phyloP scores from a whole-genome alignment of 768 basidiomycete genomes.

The Lanmaoa pseudosensibilis region DNA sequence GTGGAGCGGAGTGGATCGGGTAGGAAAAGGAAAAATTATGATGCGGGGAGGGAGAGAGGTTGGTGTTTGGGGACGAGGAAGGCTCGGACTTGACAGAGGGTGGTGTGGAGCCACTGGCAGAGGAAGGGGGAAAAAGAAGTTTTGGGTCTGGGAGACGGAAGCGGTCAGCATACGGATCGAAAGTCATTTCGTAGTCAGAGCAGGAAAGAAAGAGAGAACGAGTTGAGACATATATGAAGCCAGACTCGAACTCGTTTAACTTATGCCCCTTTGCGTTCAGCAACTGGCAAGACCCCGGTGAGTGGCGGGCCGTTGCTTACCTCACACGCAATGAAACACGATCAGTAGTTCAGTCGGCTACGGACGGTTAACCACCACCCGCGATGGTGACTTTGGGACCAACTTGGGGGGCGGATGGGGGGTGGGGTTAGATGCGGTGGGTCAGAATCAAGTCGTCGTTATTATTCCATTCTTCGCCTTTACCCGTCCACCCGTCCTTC shows the following conservation, averaged over 20 bases:
- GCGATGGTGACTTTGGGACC: not conserved
- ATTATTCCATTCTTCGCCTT: conserved; percentile 1
- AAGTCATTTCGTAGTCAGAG: conserved; percentile 18
- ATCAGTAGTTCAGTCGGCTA: not conserved
- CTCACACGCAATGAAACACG: conserved; percentile 11
- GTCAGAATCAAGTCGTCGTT: not conserved
- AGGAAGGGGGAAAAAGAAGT: not conserved
- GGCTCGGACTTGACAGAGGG: conserved; percentile 33
- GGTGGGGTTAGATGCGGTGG: not conserved
- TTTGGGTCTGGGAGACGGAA: conserved; percentile 15
- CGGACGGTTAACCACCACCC: not conserved
- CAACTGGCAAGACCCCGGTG: too few relatives aligned
- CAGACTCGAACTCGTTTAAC: not conserved
- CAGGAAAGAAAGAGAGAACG: not conserved
- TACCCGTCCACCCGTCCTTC: not conserved
- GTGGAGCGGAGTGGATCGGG: conserved; percentile 3
- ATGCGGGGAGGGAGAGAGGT: conserved; percentile 23
- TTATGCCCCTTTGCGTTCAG: conserved; percentile 10
- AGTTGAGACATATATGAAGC: not conserved
- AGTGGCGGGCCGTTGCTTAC: conserved; percentile 10
- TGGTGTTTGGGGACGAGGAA: conserved; percentile 22
- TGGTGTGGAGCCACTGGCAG: conserved; percentile 8
- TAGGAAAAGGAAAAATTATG: conserved; percentile 26
- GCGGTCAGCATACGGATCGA: conserved; percentile 24
- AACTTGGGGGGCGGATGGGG: not conserved